A percentile compares a stretch with the other conserved stretches of the same genome.
These are phyloP conservation scores for Mortierella alpina DNA, from an alignment of 192 early-diverging fungal species.

Conservation along the genomic window DNA sequence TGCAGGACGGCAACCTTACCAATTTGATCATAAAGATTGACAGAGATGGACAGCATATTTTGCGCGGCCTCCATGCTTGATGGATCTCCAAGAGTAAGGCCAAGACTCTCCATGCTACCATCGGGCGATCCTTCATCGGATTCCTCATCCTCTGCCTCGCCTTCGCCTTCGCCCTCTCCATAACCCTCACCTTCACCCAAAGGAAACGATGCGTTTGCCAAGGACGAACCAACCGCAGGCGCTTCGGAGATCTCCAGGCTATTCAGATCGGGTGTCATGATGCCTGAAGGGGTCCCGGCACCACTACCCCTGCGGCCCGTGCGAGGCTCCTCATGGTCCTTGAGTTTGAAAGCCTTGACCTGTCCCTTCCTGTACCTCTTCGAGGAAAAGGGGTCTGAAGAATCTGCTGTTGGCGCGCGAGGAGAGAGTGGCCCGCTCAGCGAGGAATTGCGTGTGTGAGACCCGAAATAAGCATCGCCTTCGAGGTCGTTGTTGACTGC, in stretches of 20 bases:
- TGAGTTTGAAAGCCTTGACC: slow-evolving; percentile 55
- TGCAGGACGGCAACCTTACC: slow-evolving; percentile 8
- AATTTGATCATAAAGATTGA: slow-evolving; percentile 86
- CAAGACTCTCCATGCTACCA: slow-evolving; percentile 54
- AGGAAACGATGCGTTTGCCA: neutral
- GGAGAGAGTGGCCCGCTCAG: neutral
- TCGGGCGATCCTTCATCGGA: slow-evolving; percentile 24
- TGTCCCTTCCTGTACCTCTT: slow-evolving; percentile 21
- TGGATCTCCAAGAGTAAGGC: slow-evolving; percentile 76
- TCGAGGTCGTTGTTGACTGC: slow-evolving; percentile 39
- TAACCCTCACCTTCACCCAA: too few species aligned
- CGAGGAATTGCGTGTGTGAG: slow-evolving; percentile 5
- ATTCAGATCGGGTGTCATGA: slow-evolving; percentile 18
- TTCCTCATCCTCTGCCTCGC: slow-evolving; percentile 8
- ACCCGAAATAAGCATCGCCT: slow-evolving; percentile 46
- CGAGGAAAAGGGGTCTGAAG: slow-evolving; percentile 29
- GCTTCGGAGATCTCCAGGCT: slow-evolving; percentile 27
- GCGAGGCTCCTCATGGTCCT: slow-evolving; percentile 59
- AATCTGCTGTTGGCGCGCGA: slow-evolving; percentile 19
- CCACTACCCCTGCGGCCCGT: slow-evolving; percentile 19
- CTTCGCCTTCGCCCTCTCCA: too few species aligned
- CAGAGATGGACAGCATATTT: slow-evolving; percentile 65
- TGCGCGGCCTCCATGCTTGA: slow-evolving; percentile 68
- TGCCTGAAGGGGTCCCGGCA: neutral
- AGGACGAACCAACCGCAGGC: neutral